phyloP scores from a whole-genome alignment of 148 eudicot genomes.

The Fallopia convolvulus region DNA sequence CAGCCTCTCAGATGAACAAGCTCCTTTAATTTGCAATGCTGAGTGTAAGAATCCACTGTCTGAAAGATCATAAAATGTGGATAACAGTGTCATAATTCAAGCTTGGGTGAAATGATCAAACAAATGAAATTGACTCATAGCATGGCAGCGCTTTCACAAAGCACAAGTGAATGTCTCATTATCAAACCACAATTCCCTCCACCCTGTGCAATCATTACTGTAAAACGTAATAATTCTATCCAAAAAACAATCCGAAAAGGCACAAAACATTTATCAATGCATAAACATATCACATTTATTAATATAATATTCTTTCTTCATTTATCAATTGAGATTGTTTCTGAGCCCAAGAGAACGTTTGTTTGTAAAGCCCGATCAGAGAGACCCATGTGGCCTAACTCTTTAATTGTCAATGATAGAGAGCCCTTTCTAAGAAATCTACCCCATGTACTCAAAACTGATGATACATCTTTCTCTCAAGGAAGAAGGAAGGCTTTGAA shows the following conservation, averaged over 20 bases:
- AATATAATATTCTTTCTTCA: not conserved
- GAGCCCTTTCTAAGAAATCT: conserved; percentile 73
- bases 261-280: not conserved
- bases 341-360: conserved; percentile 78
- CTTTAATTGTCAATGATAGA: conserved; percentile 69
- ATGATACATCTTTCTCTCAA: conserved; percentile 45
- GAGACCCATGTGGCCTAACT: conserved; percentile 84
- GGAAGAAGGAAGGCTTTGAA: conserved; percentile 56
- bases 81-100: not conserved
- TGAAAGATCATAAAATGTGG: not conserved
- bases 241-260: not conserved
- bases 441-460: conserved; percentile 48
- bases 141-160: not conserved
- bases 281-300: not conserved
- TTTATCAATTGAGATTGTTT: conserved; percentile 38
- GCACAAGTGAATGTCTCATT: not conserved
- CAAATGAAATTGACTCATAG: not conserved
- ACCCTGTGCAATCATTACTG: not conserved
- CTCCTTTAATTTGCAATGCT: conserved; percentile 28
- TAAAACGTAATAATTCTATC: not conserved
- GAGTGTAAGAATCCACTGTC: conserved; percentile 1
- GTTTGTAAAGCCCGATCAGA: conserved; percentile 73
- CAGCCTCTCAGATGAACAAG: conserved; percentile 57
- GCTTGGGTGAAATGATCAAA: not conserved
- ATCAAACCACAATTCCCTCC: not conserved